These are phyloP conservation scores for Amanita polypyramis DNA, from an alignment of 768 basidiomycete species.

Conservation along the genomic window DNA sequence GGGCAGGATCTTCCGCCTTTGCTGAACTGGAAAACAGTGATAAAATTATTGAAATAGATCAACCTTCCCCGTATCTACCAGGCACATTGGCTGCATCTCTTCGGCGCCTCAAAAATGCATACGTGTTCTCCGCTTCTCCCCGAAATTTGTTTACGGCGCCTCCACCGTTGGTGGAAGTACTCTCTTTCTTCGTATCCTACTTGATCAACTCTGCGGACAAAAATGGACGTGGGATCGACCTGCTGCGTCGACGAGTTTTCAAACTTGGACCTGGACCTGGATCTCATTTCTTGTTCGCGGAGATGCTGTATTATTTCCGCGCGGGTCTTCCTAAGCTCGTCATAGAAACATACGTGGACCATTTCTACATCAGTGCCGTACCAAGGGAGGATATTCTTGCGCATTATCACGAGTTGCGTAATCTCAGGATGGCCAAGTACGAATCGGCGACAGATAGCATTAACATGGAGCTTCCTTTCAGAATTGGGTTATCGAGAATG, in stretches of 20 bases:
- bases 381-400: conserved; percentile 28
- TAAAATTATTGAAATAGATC: background rate
- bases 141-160: background rate
- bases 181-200: conserved; percentile 4
- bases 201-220: background rate
- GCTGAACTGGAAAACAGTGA: background rate
- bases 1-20: too few relatives aligned
- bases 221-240: conserved; percentile 21
- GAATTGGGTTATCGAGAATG: conserved; percentile 1
- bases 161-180: background rate
- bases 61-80: background rate
- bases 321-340: conserved; percentile 19
- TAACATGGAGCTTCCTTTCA: background rate
- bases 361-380: conserved; percentile 45
- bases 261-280: conserved; percentile 14
- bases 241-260: conserved; percentile 19
- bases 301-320: conserved; percentile 32
- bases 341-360: conserved; percentile 34
- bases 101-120: conserved; percentile 1
- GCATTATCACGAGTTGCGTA: conserved; percentile 8
- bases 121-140: background rate
- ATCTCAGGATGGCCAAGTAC: background rate
- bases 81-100: background rate
- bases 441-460: conserved; percentile 1
- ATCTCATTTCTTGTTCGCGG: conserved; percentile 25